phyloP scores from a whole-genome alignment of 345 rosid genomes.

The Linum usitatissimum region DNA sequence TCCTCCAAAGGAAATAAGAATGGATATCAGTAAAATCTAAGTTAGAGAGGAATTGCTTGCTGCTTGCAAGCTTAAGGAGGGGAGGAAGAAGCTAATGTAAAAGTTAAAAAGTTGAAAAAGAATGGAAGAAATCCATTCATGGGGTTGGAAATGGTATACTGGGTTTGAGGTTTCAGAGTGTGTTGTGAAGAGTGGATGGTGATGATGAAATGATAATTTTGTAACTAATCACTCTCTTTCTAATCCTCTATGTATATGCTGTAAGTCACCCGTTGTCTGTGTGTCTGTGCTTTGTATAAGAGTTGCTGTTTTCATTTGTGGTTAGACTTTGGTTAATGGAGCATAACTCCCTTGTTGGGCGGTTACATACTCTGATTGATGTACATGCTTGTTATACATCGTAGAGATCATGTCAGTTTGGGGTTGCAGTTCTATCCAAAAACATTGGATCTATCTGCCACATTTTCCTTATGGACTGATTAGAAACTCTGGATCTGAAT shows the following conservation, averaged over 20 bases:
- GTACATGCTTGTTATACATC: too few relatives aligned
- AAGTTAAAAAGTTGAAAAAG: neutral
- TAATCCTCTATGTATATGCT: neutral
- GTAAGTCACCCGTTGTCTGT: neutral
- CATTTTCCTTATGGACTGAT: too few relatives aligned
- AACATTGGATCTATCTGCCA: too few relatives aligned
- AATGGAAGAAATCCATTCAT: neutral
- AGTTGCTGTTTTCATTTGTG: too few relatives aligned
- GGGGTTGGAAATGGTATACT: neutral
- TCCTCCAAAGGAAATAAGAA: constrained; percentile 58
- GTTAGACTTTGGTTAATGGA: too few relatives aligned
- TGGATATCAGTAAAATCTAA: constrained; percentile 13
- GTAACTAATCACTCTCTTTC: constrained; percentile 1
- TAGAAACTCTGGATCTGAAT: too few relatives aligned
- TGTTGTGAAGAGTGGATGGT: neutral
- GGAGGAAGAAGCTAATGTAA: constrained; percentile 9
- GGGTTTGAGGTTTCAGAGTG: neutral
- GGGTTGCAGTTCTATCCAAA: too few relatives aligned
- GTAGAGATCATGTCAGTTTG: too few relatives aligned
- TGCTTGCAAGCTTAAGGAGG: constrained; percentile 10
- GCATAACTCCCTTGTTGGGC: too few relatives aligned
- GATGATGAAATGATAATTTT: neutral
- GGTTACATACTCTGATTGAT: too few relatives aligned
- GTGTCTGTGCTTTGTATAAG: neutral
- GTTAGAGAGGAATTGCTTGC: constrained; percentile 7